Percentiles rank a stretch among this genome's conserved stretches.
Conservation (phyloP, 805 yeast genomes). For the Priceomyces medius region DNA sequence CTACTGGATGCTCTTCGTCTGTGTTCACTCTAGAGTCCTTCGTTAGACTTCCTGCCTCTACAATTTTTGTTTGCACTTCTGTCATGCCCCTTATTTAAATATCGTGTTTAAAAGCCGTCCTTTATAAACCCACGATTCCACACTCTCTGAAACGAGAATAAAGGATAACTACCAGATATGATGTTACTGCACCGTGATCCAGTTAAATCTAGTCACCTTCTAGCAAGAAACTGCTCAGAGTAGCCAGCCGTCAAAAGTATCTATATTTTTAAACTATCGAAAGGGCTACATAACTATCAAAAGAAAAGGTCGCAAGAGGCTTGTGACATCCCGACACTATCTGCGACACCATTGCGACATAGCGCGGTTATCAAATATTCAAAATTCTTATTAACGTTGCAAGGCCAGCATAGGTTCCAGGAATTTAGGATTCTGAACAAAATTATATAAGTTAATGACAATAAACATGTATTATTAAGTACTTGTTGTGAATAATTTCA, state of each 20-base stretch:
- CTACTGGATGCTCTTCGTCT: not conserved
- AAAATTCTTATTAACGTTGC: too few species aligned
- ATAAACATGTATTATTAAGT: too few species aligned
- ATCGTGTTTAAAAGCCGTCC: not conserved
- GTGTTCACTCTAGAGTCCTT: not conserved
- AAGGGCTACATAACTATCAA: constrained; percentile 2
- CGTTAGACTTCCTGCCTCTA: not conserved
- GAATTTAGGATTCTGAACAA: too few species aligned
- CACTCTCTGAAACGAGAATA: not conserved
- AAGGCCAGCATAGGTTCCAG: too few species aligned
- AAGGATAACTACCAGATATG: not conserved
- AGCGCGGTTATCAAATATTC: not conserved
- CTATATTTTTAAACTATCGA: not conserved
- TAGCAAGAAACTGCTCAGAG: not conserved
- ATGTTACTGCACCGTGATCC: not conserved
- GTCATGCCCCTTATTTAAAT: not conserved
- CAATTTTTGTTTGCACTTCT: not conserved
- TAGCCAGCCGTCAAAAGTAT: not conserved
- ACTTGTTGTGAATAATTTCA: too few species aligned
- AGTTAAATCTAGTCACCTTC: not conserved
- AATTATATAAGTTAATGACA: too few species aligned
- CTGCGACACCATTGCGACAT: not conserved
- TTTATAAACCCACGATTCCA: not conserved
- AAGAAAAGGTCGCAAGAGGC: not conserved
- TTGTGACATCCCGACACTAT: not conserved